Evolutionary conservation across 2,329 filamentous ascomycete species (phyloP).

Genomic region (Hypoxylon sp.): DNA sequence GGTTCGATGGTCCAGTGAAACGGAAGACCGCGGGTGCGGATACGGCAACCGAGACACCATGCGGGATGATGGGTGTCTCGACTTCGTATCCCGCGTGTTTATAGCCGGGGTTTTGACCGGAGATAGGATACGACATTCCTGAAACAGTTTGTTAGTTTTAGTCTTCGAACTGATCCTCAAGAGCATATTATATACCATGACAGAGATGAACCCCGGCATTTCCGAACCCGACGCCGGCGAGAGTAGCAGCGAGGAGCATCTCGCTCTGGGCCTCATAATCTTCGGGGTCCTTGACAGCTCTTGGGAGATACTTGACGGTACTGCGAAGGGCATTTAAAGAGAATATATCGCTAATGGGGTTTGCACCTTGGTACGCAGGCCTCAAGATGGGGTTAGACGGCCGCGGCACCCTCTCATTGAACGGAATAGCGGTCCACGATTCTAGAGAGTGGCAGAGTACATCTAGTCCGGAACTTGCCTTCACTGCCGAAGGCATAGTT

Average conservation of each 20-base stretch:
- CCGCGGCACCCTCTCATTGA: slow-evolving; percentile 84
- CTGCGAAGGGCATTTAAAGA: slow-evolving; percentile 85
- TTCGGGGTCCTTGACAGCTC: slow-evolving; percentile 88
- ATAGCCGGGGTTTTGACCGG: slow-evolving; percentile 93
- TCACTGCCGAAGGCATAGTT: slow-evolving; percentile 95
- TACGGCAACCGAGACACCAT: slow-evolving; percentile 95
- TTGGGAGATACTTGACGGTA: slow-evolving; percentile 93
- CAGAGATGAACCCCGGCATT: slow-evolving; percentile 94
- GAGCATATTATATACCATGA: slow-evolving; percentile 62
- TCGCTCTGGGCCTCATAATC: slow-evolving; percentile 93
- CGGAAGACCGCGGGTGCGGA: slow-evolving; percentile 94
- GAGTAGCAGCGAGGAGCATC: slow-evolving; percentile 94
- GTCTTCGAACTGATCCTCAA: background rate
- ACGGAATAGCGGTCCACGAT: slow-evolving; percentile 98
- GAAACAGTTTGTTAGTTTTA: slow-evolving; percentile 22
- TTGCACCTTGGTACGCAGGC: slow-evolving; percentile 96
- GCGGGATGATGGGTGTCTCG: slow-evolving; percentile 85
- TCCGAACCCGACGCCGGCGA: slow-evolving; percentile 96
- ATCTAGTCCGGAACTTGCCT: slow-evolving; percentile 91
- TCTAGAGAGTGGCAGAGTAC: slow-evolving; percentile 96
- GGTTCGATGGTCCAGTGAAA: slow-evolving; percentile 93
- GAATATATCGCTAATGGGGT: slow-evolving; percentile 98
- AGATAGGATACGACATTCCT: slow-evolving; percentile 98
- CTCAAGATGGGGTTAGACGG: slow-evolving; percentile 91
- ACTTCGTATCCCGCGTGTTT: slow-evolving; percentile 90